phyloP scores from a whole-genome alignment of 768 basidiomycete species.

The Pholiota conissans region DNA sequence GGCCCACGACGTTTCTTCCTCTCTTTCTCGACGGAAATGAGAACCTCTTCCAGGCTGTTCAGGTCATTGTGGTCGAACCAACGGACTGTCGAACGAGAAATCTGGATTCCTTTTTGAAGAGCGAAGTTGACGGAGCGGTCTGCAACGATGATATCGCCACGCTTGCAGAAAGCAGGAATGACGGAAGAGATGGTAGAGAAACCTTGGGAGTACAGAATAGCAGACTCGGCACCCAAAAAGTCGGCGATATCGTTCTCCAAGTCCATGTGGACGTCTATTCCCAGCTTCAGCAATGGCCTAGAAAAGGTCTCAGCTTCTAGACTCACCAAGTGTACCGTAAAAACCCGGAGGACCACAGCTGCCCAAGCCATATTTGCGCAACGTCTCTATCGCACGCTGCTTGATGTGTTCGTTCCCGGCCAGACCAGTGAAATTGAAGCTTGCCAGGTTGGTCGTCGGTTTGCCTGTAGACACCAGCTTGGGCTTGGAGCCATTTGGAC shows the following conservation, averaged over 20 bases:
- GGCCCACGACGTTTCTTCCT: slow-evolving; percentile 78
- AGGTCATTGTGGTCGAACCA: slow-evolving; percentile 98
- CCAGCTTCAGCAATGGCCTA: neutral
- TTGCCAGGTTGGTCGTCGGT: slow-evolving; percentile 81
- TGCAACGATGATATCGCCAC: slow-evolving; percentile 97
- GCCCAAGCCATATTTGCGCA: slow-evolving; percentile 89
- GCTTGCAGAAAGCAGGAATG: slow-evolving; percentile 96
- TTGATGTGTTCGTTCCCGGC: slow-evolving; percentile 88
- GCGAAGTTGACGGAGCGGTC: slow-evolving; percentile 96
- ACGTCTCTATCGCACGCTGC: slow-evolving; percentile 77
- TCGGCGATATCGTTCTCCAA: slow-evolving; percentile 88
- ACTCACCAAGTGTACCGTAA: slow-evolving; percentile 91
- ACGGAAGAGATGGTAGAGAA: slow-evolving; percentile 92
- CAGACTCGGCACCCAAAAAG: slow-evolving; percentile 85
- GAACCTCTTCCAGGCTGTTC: slow-evolving; percentile 84
- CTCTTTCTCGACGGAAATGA: slow-evolving; percentile 85
- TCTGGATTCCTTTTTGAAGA: slow-evolving; percentile 94
- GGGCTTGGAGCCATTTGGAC: slow-evolving; percentile 81
- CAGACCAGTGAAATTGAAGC: slow-evolving; percentile 90
- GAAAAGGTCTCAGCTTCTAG: neutral
- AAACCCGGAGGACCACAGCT: slow-evolving; percentile 97
- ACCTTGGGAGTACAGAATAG: slow-evolving; percentile 93
- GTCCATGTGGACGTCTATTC: slow-evolving; percentile 84
- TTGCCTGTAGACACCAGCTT: slow-evolving; percentile 73
- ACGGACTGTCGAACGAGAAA: slow-evolving; percentile 85